Evolutionary conservation across 495 filamentous ascomycete species (phyloP).

Genomic region (Talaromyces ruber): DNA sequence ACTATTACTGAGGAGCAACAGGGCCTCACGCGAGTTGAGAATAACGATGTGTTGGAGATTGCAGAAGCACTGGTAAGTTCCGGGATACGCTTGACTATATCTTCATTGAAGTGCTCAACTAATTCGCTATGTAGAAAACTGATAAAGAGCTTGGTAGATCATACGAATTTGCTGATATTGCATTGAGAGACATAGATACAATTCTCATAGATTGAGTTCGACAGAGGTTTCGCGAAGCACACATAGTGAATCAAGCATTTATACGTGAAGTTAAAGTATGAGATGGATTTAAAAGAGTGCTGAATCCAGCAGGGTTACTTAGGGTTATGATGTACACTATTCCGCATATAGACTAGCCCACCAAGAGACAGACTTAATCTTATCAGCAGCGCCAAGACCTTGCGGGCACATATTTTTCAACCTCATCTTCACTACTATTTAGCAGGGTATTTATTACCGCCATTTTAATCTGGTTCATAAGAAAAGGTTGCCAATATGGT

Average conservation of each 20-base stretch:
- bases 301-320: not conserved
- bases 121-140: not conserved
- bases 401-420: conserved; percentile 3
- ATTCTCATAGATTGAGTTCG: no score
- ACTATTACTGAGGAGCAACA: not conserved
- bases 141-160: not conserved
- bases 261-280: not conserved
- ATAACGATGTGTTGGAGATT: not conserved
- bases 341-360: not conserved
- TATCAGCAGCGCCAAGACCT: not conserved
- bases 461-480: not conserved
- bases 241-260: not conserved
- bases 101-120: not conserved
- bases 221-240: not conserved
- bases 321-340: not conserved
- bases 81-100: not conserved
- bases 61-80: conserved; percentile 2
- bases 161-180: not conserved
- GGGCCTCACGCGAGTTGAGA: not conserved
- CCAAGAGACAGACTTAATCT: not conserved
- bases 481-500: not conserved
- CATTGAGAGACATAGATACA: not conserved
- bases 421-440: not conserved
- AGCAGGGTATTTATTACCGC: not conserved
- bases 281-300: not conserved